A percentile compares a stretch with the other conserved stretches of the same genome.
Evolutionary conservation across 2,329 filamentous ascomycete genomes (phyloP).

Genomic region (Conoideocrella luteorostrata): DNA sequence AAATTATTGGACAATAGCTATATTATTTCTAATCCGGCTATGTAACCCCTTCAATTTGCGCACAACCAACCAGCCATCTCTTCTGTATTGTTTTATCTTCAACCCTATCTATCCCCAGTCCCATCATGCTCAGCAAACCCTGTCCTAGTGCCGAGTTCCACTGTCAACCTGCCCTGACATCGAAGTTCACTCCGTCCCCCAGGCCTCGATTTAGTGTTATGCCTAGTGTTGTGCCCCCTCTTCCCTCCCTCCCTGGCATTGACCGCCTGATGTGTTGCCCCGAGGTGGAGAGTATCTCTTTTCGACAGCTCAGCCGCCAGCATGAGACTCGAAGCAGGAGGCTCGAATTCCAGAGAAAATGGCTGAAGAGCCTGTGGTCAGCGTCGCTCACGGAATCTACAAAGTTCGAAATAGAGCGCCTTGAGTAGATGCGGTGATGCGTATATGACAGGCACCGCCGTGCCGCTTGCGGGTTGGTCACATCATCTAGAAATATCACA

Average conservation of each 20-base stretch:
- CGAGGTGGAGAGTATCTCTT: constrained; percentile 38
- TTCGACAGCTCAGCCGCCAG: constrained; percentile 18
- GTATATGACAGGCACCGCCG: constrained; percentile 58
- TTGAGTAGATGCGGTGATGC: constrained; percentile 42
- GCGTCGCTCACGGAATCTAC: constrained; percentile 43
- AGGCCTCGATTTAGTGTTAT: too few relatives aligned
- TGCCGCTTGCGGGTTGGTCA: constrained; percentile 60
- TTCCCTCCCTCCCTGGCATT: too few relatives aligned
- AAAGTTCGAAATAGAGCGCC: constrained; percentile 37
- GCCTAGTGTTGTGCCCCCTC: too few relatives aligned
- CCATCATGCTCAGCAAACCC: too few relatives aligned
- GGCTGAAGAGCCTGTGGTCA: constrained; percentile 56
- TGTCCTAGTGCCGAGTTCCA: too few relatives aligned
- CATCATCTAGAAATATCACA: constrained; percentile 62
- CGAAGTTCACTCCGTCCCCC: too few relatives aligned
- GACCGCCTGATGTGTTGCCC: too few relatives aligned
- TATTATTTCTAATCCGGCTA: too few relatives aligned
- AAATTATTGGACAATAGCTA: too few relatives aligned
- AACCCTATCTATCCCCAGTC: constrained; percentile 56
- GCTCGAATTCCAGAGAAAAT: constrained; percentile 66
- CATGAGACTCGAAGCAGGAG: constrained; percentile 44
- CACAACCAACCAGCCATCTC: constrained; percentile 65
- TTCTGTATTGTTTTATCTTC: constrained; percentile 60
- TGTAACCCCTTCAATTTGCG: constrained; percentile 44
- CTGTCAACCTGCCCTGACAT: too few relatives aligned